Percentiles rank a stretch among this genome's conserved stretches.
Evolutionary conservation across 176 grass and related monocot species (phyloP).

Genomic region (Saccharum spontaneum): DNA sequence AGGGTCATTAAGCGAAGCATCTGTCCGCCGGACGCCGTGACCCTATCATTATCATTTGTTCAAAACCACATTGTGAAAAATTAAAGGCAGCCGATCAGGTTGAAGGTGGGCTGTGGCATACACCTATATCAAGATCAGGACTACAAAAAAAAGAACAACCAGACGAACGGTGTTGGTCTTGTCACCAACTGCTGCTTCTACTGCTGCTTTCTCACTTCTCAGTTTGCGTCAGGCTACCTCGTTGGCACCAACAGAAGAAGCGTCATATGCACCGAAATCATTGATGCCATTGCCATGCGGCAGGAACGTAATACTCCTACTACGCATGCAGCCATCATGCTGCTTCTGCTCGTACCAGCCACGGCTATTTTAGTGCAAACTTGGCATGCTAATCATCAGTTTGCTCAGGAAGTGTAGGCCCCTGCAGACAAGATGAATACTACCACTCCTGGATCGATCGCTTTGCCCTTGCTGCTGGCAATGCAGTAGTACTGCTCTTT

Average conservation of each 20-base stretch:
- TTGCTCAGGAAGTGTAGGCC: conserved; percentile 24
- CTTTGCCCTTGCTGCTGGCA: neutral
- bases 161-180: neutral
- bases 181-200: neutral
- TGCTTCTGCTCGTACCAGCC: neutral
- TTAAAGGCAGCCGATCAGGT: too few species aligned
- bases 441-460: neutral
- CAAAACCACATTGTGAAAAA: too few species aligned
- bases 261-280: conserved; percentile 6
- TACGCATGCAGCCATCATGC: conserved; percentile 10
- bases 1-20: too few species aligned
- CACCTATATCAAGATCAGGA: too few species aligned
- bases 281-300: neutral
- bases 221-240: neutral
- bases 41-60: too few species aligned
- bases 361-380: neutral
- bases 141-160: neutral
- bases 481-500: neutral
- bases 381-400: conserved; percentile 29
- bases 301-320: neutral
- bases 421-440: neutral
- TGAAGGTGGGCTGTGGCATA: too few species aligned
- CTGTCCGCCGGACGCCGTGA: too few species aligned
- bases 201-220: neutral
- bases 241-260: neutral